Evolutionary conservation across 2,329 filamentous ascomycete genomes (phyloP).

Genomic region (Pezizomycotina sp.): DNA sequence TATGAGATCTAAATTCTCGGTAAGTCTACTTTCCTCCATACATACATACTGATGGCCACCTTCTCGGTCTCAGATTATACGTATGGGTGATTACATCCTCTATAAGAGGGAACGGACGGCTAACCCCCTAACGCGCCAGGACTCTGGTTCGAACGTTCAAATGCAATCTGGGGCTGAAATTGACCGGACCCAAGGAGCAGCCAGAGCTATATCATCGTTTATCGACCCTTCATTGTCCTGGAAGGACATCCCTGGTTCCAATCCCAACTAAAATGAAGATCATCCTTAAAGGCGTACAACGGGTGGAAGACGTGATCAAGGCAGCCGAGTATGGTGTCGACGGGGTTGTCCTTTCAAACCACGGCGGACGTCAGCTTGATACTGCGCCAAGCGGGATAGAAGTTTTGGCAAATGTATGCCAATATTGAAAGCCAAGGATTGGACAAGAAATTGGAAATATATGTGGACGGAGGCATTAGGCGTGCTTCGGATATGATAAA

Average conservation of each 20-base stretch:
- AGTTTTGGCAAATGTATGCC: slow-evolving; percentile 88
- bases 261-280: slow-evolving; percentile 83
- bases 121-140: slow-evolving; percentile 80
- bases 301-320: slow-evolving; percentile 81
- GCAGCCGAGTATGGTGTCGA: slow-evolving; percentile 71
- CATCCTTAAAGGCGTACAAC: slow-evolving; percentile 88
- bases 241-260: slow-evolving; percentile 90
- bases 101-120: no score
- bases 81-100: no score
- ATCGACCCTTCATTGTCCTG: slow-evolving; percentile 90
- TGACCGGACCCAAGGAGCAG: slow-evolving; percentile 80
- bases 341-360: slow-evolving; percentile 87
- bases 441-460: slow-evolving; percentile 68
- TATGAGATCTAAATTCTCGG: slow-evolving; percentile 15
- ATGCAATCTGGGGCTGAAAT: slow-evolving; percentile 47
- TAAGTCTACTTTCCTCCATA: neutral
- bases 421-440: slow-evolving; percentile 57
- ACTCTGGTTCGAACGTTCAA: slow-evolving; percentile 71
- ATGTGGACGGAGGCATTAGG: slow-evolving; percentile 76
- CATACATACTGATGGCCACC: slow-evolving; percentile 75
- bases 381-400: slow-evolving; percentile 80
- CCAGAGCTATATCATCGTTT: slow-evolving; percentile 85
- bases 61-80: no score
- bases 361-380: slow-evolving; percentile 87
- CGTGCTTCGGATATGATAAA: slow-evolving; percentile 91